Evolutionary conservation across 2,329 filamentous ascomycete genomes (phyloP).

Genomic region (Venturia aucupariae): DNA sequence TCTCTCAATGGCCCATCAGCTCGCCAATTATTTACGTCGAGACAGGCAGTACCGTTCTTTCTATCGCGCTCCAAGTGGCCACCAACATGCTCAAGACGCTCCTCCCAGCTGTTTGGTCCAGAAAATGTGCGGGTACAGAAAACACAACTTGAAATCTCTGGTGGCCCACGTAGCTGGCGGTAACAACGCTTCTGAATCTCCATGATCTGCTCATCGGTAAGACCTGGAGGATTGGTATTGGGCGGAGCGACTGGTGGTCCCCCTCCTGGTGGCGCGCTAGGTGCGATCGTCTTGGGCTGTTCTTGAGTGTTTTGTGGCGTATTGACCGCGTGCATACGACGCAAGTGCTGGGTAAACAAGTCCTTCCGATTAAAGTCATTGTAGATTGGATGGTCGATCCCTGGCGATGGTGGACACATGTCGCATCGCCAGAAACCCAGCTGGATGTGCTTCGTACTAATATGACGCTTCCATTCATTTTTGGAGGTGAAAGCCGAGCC

Average conservation of each 20-base stretch:
- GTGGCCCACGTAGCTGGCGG: constrained; percentile 52
- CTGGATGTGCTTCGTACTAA: constrained; percentile 69
- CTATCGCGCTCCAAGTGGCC: constrained; percentile 60
- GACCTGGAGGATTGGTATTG: constrained; percentile 13
- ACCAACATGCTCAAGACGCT: constrained; percentile 80
- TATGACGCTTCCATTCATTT: constrained; percentile 94
- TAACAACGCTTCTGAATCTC: constrained; percentile 50
- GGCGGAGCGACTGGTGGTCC: constrained; percentile 2
- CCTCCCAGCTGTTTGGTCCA: constrained; percentile 58
- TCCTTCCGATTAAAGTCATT: constrained; percentile 87
- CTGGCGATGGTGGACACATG: constrained; percentile 39
- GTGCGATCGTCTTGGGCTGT: constrained; percentile 1
- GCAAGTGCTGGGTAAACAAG: constrained; percentile 78
- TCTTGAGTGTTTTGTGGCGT: constrained; percentile 7
- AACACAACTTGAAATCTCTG: constrained; percentile 52
- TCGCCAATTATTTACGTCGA: constrained; percentile 12
- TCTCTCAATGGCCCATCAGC: constrained; percentile 22
- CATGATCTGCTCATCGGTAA: constrained; percentile 46
- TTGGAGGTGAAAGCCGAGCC: constrained; percentile 63
- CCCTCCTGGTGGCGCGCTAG: not conserved
- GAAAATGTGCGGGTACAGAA: constrained; percentile 55
- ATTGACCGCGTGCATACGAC: constrained; percentile 61
- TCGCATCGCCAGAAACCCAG: constrained; percentile 69
- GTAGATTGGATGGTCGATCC: constrained; percentile 14
- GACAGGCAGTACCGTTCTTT: constrained; percentile 22